A percentile compares a stretch with the other conserved stretches of the same genome.
phyloP scores from a whole-genome alignment of 495 filamentous ascomycete species.

The Neurospora hispaniola region DNA sequence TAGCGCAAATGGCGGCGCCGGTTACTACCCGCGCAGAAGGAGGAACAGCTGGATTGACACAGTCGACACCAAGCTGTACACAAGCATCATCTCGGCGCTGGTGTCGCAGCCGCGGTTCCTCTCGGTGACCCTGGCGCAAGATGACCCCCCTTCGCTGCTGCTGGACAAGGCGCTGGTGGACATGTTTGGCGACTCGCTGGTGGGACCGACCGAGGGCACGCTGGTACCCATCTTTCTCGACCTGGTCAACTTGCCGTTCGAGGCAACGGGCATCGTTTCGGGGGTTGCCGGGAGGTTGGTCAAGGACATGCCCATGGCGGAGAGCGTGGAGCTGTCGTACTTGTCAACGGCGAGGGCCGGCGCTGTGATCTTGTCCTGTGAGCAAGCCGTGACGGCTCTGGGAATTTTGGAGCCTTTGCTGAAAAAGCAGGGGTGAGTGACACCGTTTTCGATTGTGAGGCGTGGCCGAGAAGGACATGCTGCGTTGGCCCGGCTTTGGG shows the following conservation, averaged over 20 bases:
- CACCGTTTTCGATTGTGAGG: neutral
- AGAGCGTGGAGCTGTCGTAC: constrained; percentile 81
- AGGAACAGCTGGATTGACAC: constrained; percentile 36
- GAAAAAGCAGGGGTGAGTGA: constrained; percentile 12
- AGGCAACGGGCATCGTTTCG: constrained; percentile 89
- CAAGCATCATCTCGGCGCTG: constrained; percentile 57
- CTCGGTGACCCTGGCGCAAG: constrained; percentile 72
- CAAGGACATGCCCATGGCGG: constrained; percentile 38
- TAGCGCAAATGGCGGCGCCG: constrained; percentile 15
- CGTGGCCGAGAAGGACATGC: neutral
- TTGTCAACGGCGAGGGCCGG: constrained; percentile 82
- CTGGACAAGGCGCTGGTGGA: constrained; percentile 63
- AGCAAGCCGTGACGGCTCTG: constrained; percentile 60
- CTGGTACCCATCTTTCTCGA: constrained; percentile 88
- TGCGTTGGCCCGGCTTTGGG: neutral
- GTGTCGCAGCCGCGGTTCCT: constrained; percentile 69
- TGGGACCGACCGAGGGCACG: constrained; percentile 69
- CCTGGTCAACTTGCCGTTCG: constrained; percentile 66
- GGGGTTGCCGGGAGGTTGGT: constrained; percentile 77
- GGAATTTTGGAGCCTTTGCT: constrained; percentile 49
- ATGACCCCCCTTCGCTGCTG: constrained; percentile 74
- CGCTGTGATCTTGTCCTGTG: constrained; percentile 72
- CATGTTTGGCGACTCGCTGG: constrained; percentile 55
- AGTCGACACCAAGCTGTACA: constrained; percentile 52
- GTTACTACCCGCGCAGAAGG: neutral